These are phyloP conservation scores for Aulographum hederae DNA, from an alignment of 2,329 filamentous ascomycete genomes.

Conservation along the genomic window DNA sequence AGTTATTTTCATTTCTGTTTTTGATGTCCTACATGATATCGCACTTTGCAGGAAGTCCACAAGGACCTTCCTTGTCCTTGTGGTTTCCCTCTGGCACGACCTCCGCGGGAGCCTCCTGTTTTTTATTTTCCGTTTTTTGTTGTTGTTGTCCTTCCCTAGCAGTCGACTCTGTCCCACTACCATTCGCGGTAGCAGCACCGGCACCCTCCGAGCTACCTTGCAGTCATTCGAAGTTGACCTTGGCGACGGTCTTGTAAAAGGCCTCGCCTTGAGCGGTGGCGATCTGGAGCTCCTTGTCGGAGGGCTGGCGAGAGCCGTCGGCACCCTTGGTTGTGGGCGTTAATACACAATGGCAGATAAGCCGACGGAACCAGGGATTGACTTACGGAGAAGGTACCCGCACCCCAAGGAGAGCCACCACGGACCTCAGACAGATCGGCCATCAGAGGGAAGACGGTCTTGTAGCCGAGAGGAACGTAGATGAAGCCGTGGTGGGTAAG, in stretches of 20 bases:
- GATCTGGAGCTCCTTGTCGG: conserved; percentile 54
- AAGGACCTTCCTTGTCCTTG: conserved; percentile 38
- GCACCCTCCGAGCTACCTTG: conserved; percentile 34
- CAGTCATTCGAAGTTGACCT: conserved; percentile 61
- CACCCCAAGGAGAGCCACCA: conserved; percentile 83
- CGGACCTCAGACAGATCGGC: conserved; percentile 60
- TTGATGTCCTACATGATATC: conserved; percentile 21
- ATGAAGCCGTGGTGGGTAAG: conserved; percentile 86
- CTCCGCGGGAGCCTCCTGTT: conserved; percentile 8
- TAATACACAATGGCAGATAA: neutral
- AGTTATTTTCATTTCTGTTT: neutral
- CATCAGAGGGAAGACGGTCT: conserved; percentile 53
- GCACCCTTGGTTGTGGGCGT: conserved; percentile 20
- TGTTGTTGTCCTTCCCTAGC: neutral
- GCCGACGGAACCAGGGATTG: neutral
- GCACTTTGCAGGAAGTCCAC: conserved; percentile 62
- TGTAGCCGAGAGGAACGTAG: conserved; percentile 91
- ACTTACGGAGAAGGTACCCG: conserved; percentile 67
- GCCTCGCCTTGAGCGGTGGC: conserved; percentile 67
- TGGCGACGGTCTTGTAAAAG: conserved; percentile 64
- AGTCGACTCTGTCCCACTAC: conserved; percentile 2
- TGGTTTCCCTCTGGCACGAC: conserved; percentile 8
- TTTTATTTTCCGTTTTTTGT: conserved; percentile 6
- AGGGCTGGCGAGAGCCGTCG: conserved; percentile 74
- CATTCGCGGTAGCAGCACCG: conserved; percentile 5